These are phyloP conservation scores for Eutrema japonicum DNA, from an alignment of 345 rosid species.

Conservation along the genomic window DNA sequence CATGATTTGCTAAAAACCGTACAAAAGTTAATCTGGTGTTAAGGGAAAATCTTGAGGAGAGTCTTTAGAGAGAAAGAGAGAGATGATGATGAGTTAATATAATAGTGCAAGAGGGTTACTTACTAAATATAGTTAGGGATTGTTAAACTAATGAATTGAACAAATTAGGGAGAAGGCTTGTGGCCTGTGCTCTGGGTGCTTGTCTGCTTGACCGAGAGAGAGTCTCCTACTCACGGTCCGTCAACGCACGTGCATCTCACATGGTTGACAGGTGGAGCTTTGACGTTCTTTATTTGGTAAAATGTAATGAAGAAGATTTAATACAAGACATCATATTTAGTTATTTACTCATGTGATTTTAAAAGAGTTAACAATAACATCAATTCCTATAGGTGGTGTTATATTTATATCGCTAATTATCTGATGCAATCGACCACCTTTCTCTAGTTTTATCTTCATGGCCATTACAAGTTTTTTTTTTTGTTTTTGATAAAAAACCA, in stretches of 20 bases:
- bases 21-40: constrained; percentile 26
- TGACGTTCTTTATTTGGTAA: not conserved
- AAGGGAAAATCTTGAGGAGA: constrained; percentile 4
- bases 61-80: not conserved
- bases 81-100: constrained; percentile 21
- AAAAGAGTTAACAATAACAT: too few relatives aligned
- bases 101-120: constrained; percentile 38
- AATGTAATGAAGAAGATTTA: too few relatives aligned
- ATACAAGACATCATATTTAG: too few relatives aligned
- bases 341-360: too few relatives aligned
- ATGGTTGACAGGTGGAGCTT: constrained; percentile 31
- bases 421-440: too few relatives aligned
- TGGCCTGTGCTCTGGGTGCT: constrained; percentile 23
- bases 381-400: too few relatives aligned
- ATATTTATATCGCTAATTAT: too few relatives aligned
- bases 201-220: constrained; percentile 36
- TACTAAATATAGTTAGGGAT: constrained; percentile 35
- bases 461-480: too few relatives aligned
- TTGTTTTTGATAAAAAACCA: too few relatives aligned
- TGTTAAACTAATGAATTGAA: constrained; percentile 15
- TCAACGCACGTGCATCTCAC: constrained; percentile 45
- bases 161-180: constrained; percentile 26
- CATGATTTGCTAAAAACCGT: constrained; percentile 34
- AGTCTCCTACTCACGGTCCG: constrained; percentile 33
- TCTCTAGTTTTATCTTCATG: too few relatives aligned